These are phyloP conservation scores for Begonia peltatifolia DNA, from an alignment of 306 rosid species.

Conservation along the genomic window DNA sequence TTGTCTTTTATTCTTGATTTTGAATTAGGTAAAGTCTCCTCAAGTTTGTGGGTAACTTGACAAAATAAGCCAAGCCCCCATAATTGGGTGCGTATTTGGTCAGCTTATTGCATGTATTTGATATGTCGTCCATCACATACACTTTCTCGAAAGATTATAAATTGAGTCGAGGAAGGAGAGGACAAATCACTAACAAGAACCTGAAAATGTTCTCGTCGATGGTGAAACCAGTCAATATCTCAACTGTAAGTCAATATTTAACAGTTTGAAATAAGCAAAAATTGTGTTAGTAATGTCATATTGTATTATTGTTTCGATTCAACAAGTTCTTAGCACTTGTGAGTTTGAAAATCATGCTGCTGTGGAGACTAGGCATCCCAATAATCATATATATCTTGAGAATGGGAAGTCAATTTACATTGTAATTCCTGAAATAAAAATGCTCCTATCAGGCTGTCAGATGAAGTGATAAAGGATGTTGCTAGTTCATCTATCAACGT, in stretches of 20 bases:
- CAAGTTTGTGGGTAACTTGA: too few relatives aligned
- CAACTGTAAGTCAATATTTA: constrained; percentile 30
- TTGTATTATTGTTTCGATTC: background rate
- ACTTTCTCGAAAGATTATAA: too few relatives aligned
- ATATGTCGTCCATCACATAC: too few relatives aligned
- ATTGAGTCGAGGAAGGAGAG: too few relatives aligned
- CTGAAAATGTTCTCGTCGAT: too few relatives aligned
- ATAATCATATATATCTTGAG: constrained; percentile 86
- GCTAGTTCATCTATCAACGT: constrained; percentile 74
- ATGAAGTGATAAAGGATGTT: constrained; percentile 57
- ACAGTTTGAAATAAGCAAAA: background rate
- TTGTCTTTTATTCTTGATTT: background rate
- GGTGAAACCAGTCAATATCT: too few relatives aligned
- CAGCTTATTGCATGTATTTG: too few relatives aligned
- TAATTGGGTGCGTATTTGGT: too few relatives aligned
- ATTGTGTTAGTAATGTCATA: too few relatives aligned
- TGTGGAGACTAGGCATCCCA: constrained; percentile 87
- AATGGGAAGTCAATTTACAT: constrained; percentile 83
- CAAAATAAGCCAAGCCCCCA: too few relatives aligned
- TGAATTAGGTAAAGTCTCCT: too few relatives aligned
- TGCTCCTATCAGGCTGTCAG: constrained; percentile 58
- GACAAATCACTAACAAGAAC: too few relatives aligned
- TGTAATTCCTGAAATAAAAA: constrained; percentile 76
- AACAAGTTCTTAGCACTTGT: constrained; percentile 79
- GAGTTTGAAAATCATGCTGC: constrained; percentile 99